Conservation (phyloP, 768 basidiomycete species). For the Leccinum aurantiacum region DNA sequence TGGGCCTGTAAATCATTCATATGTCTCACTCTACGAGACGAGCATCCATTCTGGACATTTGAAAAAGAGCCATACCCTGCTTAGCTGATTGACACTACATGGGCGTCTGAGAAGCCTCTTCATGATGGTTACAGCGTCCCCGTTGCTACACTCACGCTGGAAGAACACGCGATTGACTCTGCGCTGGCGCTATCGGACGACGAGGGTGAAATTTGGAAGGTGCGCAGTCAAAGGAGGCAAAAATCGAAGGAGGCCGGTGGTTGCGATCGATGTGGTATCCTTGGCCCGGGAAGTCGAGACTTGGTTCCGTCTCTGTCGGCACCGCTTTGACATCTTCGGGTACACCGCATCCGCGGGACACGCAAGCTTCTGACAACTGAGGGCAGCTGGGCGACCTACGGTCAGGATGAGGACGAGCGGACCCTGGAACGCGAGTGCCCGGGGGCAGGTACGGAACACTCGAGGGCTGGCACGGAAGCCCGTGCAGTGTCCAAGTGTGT, state of each 20-base stretch:
- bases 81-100: background rate
- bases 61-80: background rate
- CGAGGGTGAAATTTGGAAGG: background rate
- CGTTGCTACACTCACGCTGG: background rate
- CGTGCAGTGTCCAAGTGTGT: background rate
- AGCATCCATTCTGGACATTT: background rate
- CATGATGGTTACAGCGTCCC: background rate
- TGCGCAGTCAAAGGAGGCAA: background rate
- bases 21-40: background rate
- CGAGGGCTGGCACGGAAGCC: background rate
- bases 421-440: background rate
- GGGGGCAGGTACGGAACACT: background rate
- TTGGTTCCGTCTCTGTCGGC: background rate
- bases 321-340: background rate
- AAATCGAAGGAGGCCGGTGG: background rate
- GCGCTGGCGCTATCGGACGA: background rate
- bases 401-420: background rate
- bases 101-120: background rate
- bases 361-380: background rate
- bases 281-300: background rate
- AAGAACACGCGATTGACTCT: background rate
- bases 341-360: background rate
- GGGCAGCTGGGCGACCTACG: background rate
- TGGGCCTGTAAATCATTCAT: background rate
- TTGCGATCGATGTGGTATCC: background rate